Evolutionary conservation across 352 stramenopile genomes (phyloP).

Genomic region (Phytophthora tentaculata): DNA sequence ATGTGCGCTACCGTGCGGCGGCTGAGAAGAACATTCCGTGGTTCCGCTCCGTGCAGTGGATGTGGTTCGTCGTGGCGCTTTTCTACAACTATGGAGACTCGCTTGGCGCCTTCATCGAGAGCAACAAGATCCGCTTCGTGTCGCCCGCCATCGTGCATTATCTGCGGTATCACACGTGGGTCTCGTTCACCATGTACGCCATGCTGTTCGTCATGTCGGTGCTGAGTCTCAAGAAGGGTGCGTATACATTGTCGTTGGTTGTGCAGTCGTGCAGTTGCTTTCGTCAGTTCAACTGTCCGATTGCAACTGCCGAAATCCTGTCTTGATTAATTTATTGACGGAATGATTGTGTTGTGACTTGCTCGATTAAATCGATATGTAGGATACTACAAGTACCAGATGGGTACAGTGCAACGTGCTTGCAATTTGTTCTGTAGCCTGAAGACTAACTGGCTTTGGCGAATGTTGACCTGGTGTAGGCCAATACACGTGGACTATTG

Average conservation of each 20-base stretch:
- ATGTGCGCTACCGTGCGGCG: constrained; percentile 95
- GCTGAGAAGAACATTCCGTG: constrained; percentile 97
- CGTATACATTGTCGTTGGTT: constrained; percentile 13
- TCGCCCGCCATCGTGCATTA: constrained; percentile 85
- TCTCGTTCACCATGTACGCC: constrained; percentile 96
- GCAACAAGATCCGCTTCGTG: constrained; percentile 84
- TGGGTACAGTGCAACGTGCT: constrained; percentile 55
- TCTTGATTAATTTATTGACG: constrained; percentile 3
- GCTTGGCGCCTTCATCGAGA: constrained; percentile 86
- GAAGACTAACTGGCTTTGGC: not conserved
- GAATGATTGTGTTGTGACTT: constrained; percentile 13
- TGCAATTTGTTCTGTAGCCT: not conserved
- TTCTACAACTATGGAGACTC: constrained; percentile 96
- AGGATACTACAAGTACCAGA: constrained; percentile 96
- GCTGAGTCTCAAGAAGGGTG: constrained; percentile 92
- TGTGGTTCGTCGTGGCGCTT: constrained; percentile 97
- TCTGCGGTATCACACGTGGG: constrained; percentile 89
- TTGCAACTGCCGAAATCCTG: constrained; percentile 1
- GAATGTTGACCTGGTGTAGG: constrained; percentile 44
- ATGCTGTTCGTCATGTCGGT: constrained; percentile 96
- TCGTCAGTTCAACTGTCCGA: not conserved
- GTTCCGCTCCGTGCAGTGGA: constrained; percentile 98
- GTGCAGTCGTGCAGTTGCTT: constrained; percentile 19
- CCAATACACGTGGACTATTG: constrained; percentile 97
- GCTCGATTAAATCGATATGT: constrained; percentile 10